Evolutionary conservation across 345 rosid species (phyloP), one percentile per base, ranked within the genome.

Genomic region (Pistacia integerrima): DNA sequence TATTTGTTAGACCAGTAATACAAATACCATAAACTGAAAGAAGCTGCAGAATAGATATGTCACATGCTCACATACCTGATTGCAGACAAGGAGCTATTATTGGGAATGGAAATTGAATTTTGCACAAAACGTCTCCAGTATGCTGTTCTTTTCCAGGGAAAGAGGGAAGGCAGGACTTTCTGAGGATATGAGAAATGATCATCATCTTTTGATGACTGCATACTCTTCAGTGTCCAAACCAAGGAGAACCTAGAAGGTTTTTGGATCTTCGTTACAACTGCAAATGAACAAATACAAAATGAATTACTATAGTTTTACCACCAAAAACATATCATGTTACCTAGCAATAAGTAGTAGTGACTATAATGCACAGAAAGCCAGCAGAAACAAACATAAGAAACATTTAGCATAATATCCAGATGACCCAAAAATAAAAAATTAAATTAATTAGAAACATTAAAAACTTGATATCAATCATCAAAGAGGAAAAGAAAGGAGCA

Each of bases 81-180:
- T 71, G 87, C 76, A 77, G 91, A 80, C 67, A 85, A 83, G 68
- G 94, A 87, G 58, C 85, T 81, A 74, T 68, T 78, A 72, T 78
- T 76, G 52, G 77, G 77, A 77, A 67, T 72, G 52, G 89, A 79
- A 74, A 72, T 80, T 64, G 89, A 77, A 79, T 79, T 81, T 78
- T 81, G 83, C 72, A 84, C 70, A 67, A 82, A 84, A 75, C 82
- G 84, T 80, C 88, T 90, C 94, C 92, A 74, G 69, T 80, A 89
- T 52, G 90, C 80, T 75, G 86, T 84, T 87, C 99, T 90, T 86
- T 96, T 96, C 97, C 94, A 93, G 22, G 98, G 98, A 82, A 91
- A 85, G 83, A 88, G 86, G 59, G 87, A 89, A 35, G 99, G 96
- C 72, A 87, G 78, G 82, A 88, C 77, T 85, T 86, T 88, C 62